phyloP scores from a whole-genome alignment of 164 flowering plant genomes.

The Malania oleifera region DNA sequence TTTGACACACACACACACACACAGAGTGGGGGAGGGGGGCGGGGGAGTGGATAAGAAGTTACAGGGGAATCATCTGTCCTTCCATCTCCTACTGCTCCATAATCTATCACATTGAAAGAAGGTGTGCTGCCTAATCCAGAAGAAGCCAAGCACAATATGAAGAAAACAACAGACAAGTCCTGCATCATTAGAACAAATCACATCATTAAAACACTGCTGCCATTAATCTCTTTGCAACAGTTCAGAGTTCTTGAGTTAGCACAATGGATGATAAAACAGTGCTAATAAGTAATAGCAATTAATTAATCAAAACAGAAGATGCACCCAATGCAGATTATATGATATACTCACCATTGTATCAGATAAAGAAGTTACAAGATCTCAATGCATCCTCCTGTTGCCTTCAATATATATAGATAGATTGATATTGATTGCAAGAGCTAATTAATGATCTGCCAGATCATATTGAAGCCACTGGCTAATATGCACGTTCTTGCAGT shows the following conservation, averaged over 20 bases:
- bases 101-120: constrained; percentile 1
- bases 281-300: too few species aligned
- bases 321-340: too few species aligned
- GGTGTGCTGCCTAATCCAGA: not conserved
- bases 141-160: not conserved
- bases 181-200: not conserved
- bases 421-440: too few species aligned
- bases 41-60: not conserved
- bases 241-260: not conserved
- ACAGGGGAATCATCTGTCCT: not conserved
- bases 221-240: not conserved
- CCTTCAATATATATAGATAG: too few species aligned
- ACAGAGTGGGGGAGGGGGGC: not conserved
- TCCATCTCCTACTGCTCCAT: not conserved
- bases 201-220: not conserved
- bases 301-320: too few species aligned
- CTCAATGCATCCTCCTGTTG: too few species aligned
- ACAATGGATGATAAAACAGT: too few species aligned
- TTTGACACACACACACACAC: too few species aligned
- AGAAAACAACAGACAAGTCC: not conserved
- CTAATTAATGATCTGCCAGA: too few species aligned
- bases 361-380: too few species aligned
- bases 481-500: not conserved
- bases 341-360: too few species aligned
- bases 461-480: not conserved